phyloP scores from a whole-genome alignment of 163 green algal species.

The Volvox carteri region DNA sequence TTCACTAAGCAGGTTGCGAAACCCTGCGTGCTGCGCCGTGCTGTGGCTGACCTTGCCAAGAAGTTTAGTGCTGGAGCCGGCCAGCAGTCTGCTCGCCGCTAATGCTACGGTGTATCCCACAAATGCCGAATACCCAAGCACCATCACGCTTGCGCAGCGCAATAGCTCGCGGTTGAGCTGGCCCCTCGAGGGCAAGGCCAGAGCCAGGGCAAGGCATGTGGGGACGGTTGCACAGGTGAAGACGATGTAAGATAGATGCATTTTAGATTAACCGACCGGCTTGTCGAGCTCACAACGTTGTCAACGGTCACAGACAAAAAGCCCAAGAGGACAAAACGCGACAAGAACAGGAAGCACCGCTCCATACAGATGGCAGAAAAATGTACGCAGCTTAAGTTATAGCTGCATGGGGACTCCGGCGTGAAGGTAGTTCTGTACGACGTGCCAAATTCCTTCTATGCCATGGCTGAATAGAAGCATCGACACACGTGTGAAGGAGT shows the following conservation, averaged over 20 bases:
- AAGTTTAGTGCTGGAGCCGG: neutral
- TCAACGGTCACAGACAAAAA: neutral
- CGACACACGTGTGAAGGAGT: too few species aligned
- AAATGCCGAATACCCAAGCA: neutral
- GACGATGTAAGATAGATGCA: conserved; percentile 43
- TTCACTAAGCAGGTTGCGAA: too few species aligned
- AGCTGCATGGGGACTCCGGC: too few species aligned
- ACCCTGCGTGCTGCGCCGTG: too few species aligned
- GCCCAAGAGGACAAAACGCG: neutral
- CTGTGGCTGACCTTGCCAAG: conserved; percentile 29
- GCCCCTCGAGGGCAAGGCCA: neutral
- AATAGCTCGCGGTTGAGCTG: neutral
- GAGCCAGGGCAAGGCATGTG: conserved; percentile 1
- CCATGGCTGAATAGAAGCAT: neutral
- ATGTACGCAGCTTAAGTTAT: too few species aligned
- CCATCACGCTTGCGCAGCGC: neutral
- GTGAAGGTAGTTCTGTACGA: neutral
- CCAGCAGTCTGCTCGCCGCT: conserved; percentile 1
- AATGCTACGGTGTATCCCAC: conserved; percentile 30
- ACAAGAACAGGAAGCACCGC: neutral
- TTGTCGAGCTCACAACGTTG: neutral
- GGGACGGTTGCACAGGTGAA: conserved; percentile 31
- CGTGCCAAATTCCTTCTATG: neutral
- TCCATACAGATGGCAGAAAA: neutral
- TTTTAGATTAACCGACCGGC: too few species aligned